Base-by-base conservation (phyloP, 768 basidiomycete genomes). In the Boletus bicolor region DNA sequence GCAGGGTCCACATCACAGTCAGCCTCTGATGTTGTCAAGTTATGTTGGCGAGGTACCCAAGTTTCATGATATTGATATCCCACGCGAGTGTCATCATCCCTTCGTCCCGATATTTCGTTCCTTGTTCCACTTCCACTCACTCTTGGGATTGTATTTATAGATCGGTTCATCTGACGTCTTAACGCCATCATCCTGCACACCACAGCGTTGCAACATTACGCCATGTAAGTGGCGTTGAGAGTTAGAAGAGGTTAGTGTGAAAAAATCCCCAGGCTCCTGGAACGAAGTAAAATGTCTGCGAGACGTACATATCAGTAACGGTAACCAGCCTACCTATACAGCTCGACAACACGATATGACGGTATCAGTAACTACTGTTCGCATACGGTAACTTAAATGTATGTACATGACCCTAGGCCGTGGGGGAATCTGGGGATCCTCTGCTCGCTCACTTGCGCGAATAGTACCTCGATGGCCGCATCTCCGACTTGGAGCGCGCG, bases 401-500 rank as follows among this genome's bases (percentile, higher is more conserved):
- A 51, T 10, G 14, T 37, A 35, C 36, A 44, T 5, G 8, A 45
- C 12, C 36, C 32, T n/a, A 5, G 34, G 3, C 15, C 36, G 3
- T 19, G 12, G 26, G 21, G 5, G 0, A 28, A 28, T 5, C 5
- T 28, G 26, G 26, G 26, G 26, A 28, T 28, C 14, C 17, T 11
- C 36, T 17, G 5, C 42, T 28, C 5, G 14, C 21, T 64, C 54
- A 69, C 46, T 57, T 60, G 60, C 50, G 58, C 8, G 34, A 49
- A 54, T 50, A 41, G n/a, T 55, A 58, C 26, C 63, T 57, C 44
- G 63, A 41, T 2, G 70, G 66, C 37, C 60, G 56, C 36, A 61
- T 58, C 30, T 72, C 66, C 24, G 68, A 66, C 47, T 66, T 71
- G 54, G 62, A 66, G 19, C 68, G 64, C n/a, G 5, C 43, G 2